Evolutionary conservation across 768 basidiomycete species (phyloP).

Genomic region (Filobasidium floriforme): DNA sequence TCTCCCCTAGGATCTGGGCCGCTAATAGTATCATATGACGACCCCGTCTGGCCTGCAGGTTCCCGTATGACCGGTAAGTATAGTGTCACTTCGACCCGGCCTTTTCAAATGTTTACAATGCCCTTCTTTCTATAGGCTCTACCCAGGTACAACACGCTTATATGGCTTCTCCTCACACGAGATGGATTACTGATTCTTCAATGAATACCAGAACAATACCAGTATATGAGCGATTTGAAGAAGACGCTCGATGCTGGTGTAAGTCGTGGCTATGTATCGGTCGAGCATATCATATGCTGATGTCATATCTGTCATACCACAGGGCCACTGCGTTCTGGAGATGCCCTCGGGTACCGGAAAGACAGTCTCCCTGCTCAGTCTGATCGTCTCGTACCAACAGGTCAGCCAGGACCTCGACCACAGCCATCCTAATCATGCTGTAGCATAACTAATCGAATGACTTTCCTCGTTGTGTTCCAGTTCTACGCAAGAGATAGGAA

Average conservation of each 20-base stretch:
- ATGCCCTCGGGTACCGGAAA: slow-evolving; percentile 99
- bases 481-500: slow-evolving; percentile 88
- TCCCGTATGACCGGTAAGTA: slow-evolving; percentile 44
- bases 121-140: slow-evolving; percentile 71
- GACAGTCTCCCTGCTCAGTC: slow-evolving; percentile 86
- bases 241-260: slow-evolving; percentile 90
- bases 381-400: slow-evolving; percentile 98
- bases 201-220: slow-evolving; percentile 86
- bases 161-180: too few relatives aligned
- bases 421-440: background rate
- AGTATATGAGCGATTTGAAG: slow-evolving; percentile 98
- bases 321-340: slow-evolving; percentile 99
- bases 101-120: slow-evolving; percentile 55
- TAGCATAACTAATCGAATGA: background rate
- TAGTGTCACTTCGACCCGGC: background rate
- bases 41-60: slow-evolving; percentile 13
- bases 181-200: too few relatives aligned
- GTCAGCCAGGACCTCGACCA: slow-evolving; percentile 47
- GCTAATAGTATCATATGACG: too few relatives aligned
- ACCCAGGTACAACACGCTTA: slow-evolving; percentile 86
- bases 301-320: background rate
- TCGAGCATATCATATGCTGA: too few relatives aligned
- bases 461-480: slow-evolving; percentile 48
- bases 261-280: slow-evolving; percentile 23
- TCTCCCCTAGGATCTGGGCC: too few relatives aligned